Evolutionary conservation across 495 filamentous ascomycete genomes (phyloP).

Genomic region (Penicillium samsonianum): DNA sequence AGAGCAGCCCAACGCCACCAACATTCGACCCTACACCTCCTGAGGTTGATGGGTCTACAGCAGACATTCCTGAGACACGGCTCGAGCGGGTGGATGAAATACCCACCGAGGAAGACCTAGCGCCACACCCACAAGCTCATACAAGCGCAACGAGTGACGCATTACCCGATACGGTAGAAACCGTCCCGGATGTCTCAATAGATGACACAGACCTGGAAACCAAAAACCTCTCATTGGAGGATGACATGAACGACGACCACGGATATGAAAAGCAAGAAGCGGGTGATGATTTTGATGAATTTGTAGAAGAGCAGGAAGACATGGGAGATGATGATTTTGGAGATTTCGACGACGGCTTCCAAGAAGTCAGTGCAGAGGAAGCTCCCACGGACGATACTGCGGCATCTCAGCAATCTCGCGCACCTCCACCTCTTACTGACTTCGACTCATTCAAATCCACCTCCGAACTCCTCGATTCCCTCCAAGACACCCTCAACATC

Average conservation of each 20-base stretch:
- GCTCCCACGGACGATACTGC: conserved; percentile 22
- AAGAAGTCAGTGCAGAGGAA: conserved; percentile 57
- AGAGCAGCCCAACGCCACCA: conserved; percentile 23
- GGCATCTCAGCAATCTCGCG: conserved; percentile 41
- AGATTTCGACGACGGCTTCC: conserved; percentile 87
- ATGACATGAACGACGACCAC: conserved; percentile 36
- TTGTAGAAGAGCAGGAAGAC: conserved; percentile 76
- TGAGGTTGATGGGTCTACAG: conserved; percentile 20
- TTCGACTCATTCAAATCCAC: conserved; percentile 62
- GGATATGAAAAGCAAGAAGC: conserved; percentile 37
- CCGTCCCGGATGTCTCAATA: conserved; percentile 43
- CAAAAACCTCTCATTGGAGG: conserved; percentile 22
- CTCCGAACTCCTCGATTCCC: conserved; percentile 46
- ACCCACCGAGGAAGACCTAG: conserved; percentile 35
- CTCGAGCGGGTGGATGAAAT: conserved; percentile 45
- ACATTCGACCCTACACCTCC: conserved; percentile 18
- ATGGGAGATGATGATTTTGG: conserved; percentile 73
- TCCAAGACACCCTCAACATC: conserved; percentile 53
- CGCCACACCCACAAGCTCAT: conserved; percentile 43
- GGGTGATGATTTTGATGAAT: conserved; percentile 92
- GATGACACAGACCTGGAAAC: conserved; percentile 36
- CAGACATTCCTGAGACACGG: conserved; percentile 48
- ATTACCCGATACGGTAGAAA: conserved; percentile 51
- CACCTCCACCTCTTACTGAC: conserved; percentile 69
- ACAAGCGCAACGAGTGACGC: conserved; percentile 47